Evolutionary conservation across 2,329 filamentous ascomycete genomes (phyloP), one percentile per base, ranked within the genome.

Genomic region (Xylariaceae sp.): DNA sequence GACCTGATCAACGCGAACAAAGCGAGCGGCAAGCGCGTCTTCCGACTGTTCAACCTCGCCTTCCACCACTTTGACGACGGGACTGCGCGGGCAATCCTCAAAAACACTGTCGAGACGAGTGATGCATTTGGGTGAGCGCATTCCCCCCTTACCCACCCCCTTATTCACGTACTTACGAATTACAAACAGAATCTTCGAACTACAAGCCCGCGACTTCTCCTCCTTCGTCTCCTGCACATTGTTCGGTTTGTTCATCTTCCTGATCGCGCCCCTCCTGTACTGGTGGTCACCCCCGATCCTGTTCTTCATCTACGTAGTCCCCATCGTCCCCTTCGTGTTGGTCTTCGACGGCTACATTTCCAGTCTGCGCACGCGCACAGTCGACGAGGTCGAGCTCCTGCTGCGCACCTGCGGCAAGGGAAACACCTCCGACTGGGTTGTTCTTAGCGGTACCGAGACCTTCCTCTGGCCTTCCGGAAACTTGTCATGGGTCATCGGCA

Each of bases 11-110:
- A 58, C 18, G 68, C 68, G 39, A 67, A 63, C 59, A 62, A 65
- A 15, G 68, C 64, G 4, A 69, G 73, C 9, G 75, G 74, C 2
- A 76, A 75, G 53, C 80, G 78, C 68, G 76, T 89, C 18, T 88
- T 90, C 69, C 78, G 88, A 3, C 74, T 91, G 53, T 92, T 89
- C 72, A 89, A 87, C 70, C 77, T 90, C 1, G 83, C 87, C 1
- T 92, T 92, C 68, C 89, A 92, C 72, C 88, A 92, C 74, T 92
- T 92, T 65, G 81, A 85, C 62, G 86, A 91, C 67, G 73, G 74
- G 3, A 73, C 85, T 15, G 88, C 86, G 0, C 74, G 71, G 30
- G 77, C 78, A 7, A 87, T 90, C 35, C 71, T 92, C 37, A 77
- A 77, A 55, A 85, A 88, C 69, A 87, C 86, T 0, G 72, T 90